Percentiles rank a stretch among this genome's conserved stretches.
Evolutionary conservation across 371 early-diverging fungal species (phyloP).

Genomic region (Mucor plumbeus): DNA sequence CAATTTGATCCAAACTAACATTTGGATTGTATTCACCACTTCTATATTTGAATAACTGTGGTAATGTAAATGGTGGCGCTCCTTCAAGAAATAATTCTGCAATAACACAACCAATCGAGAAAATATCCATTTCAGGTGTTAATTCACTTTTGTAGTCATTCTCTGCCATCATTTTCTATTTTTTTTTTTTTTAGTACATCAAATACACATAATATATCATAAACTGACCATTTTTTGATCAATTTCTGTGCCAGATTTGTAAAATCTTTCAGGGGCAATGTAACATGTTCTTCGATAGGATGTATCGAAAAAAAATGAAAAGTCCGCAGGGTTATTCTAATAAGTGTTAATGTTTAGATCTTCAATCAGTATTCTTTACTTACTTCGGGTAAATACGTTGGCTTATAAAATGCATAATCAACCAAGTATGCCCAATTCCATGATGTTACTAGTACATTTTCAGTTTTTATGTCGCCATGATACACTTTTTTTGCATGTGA

Average conservation of each 20-base stretch:
- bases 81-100: slow-evolving; percentile 95
- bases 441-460: slow-evolving; percentile 78
- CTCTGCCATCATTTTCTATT: slow-evolving; percentile 39
- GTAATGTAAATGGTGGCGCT: slow-evolving; percentile 84
- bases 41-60: slow-evolving; percentile 89
- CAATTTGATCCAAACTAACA: slow-evolving; percentile 76
- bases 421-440: slow-evolving; percentile 94
- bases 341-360: not conserved
- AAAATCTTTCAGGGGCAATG: slow-evolving; percentile 95
- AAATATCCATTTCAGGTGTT: slow-evolving; percentile 90
- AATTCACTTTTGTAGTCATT: slow-evolving; percentile 56
- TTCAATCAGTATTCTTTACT: not conserved
- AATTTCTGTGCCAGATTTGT: slow-evolving; percentile 69
- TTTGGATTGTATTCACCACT: slow-evolving; percentile 77
- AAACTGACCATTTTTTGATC: slow-evolving; percentile 59
- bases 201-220: not conserved
- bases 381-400: slow-evolving; percentile 88
- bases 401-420: slow-evolving; percentile 93
- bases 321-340: slow-evolving; percentile 93
- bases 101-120: slow-evolving; percentile 94
- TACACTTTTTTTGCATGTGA: slow-evolving; percentile 67
- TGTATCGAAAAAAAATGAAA: slow-evolving; percentile 93
- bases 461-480: slow-evolving; percentile 38
- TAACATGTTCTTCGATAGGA: slow-evolving; percentile 88
- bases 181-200: not conserved